phyloP scores from a whole-genome alignment of 345 rosid genomes.

The Eucalyptus paniculata region DNA sequence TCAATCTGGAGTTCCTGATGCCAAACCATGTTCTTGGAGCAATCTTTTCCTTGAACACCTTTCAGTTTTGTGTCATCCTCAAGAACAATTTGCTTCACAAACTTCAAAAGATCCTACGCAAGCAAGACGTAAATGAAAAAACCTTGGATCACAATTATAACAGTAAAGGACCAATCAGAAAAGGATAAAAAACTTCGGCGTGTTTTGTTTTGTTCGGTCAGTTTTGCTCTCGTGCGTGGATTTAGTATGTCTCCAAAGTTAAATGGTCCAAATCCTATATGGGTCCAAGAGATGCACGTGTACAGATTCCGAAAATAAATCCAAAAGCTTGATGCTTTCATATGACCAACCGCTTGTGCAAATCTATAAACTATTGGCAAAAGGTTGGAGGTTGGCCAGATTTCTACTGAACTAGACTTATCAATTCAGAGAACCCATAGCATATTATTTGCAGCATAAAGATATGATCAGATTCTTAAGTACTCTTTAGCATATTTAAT shows the following conservation, averaged over 20 bases:
- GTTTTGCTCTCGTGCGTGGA: neutral
- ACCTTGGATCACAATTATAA: neutral
- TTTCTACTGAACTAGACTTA: neutral
- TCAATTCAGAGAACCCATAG: neutral
- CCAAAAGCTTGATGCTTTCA: neutral
- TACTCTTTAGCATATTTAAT: neutral
- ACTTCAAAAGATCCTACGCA: slow-evolving; percentile 15
- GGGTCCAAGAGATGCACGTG: neutral
- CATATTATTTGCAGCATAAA: neutral
- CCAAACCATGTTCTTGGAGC: slow-evolving; percentile 23
- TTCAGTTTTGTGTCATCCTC: slow-evolving; percentile 23
- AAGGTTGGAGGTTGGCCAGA: neutral
- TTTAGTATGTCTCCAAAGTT: neutral
- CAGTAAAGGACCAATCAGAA: neutral
- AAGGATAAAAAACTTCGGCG: neutral
- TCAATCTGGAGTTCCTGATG: neutral
- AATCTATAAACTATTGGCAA: neutral
- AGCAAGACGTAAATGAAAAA: neutral
- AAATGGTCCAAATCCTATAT: neutral
- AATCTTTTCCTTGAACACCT: slow-evolving; percentile 12
- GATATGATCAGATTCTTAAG: neutral
- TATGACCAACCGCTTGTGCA: neutral
- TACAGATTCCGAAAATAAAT: neutral
- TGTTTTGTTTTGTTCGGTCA: neutral
- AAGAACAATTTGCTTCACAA: slow-evolving; percentile 19